Conservation (phyloP, 139 green algal genomes). For the Diplosphaera chodatii region DNA sequence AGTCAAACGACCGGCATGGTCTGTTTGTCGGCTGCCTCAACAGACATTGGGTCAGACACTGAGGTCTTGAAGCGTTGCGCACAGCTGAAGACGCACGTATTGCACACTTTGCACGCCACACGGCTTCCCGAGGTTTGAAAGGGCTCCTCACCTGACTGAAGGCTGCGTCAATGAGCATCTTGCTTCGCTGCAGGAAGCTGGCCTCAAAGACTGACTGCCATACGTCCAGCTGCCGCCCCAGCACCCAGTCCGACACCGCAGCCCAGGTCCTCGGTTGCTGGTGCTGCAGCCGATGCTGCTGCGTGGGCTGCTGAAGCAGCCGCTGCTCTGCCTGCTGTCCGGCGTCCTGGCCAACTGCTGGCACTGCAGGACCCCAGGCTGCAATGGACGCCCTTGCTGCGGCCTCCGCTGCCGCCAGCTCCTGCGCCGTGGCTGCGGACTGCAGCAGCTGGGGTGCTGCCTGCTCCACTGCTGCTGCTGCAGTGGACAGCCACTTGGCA, state of each 20-base stretch:
- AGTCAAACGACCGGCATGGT: too few relatives aligned
- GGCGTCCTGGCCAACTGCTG: too few relatives aligned
- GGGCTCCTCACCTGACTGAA: neutral
- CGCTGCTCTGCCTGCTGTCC: neutral
- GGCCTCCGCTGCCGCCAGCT: constrained; percentile 41
- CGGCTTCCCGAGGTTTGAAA: too few relatives aligned
- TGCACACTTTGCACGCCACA: neutral
- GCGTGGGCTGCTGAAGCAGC: neutral
- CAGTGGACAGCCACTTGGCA: constrained; percentile 47
- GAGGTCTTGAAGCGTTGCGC: too few relatives aligned
- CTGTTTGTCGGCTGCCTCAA: too few relatives aligned
- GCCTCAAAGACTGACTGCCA: constrained; percentile 72
- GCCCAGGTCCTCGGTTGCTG: constrained; percentile 35
- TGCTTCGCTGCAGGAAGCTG: constrained; percentile 33
- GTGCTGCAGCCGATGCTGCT: too few relatives aligned
- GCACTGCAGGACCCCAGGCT: constrained; percentile 22
- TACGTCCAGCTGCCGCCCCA: constrained; percentile 52
- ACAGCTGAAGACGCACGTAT: too few relatives aligned
- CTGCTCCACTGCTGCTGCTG: constrained; percentile 29
- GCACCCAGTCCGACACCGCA: constrained; percentile 61
- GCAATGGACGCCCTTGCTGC: constrained; percentile 41
- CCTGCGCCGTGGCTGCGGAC: constrained; percentile 22
- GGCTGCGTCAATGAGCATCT: neutral
- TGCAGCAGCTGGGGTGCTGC: constrained; percentile 42
- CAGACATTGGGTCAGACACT: too few relatives aligned